Percentiles rank a stretch among this genome's conserved stretches.
phyloP scores from a whole-genome alignment of 345 rosid genomes.

The Bruguiera parviflora region DNA sequence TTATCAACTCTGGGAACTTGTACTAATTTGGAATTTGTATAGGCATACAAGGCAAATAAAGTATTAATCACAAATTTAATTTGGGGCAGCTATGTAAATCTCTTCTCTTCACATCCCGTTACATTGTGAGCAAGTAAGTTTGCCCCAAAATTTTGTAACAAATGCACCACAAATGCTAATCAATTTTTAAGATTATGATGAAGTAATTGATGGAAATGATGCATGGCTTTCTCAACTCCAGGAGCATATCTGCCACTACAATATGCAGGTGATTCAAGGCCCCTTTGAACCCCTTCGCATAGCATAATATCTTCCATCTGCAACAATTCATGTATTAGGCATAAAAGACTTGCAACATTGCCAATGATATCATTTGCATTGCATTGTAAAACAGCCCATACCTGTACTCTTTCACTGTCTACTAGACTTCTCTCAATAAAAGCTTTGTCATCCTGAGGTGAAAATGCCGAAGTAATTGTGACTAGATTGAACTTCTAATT shows the following conservation, averaged over 20 bases:
- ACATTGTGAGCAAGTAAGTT: too few species aligned
- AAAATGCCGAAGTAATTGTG: not conserved
- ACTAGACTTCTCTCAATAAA: slow-evolving; percentile 58
- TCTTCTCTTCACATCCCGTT: too few species aligned
- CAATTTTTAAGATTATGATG: slow-evolving; percentile 36
- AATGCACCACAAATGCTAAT: not conserved
- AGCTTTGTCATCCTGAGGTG: slow-evolving; percentile 59
- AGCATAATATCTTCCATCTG: slow-evolving; percentile 73
- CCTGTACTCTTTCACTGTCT: slow-evolving; percentile 83
- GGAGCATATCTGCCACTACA: slow-evolving; percentile 67
- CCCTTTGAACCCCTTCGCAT: slow-evolving; percentile 78
- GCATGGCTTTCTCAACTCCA: slow-evolving; percentile 63
- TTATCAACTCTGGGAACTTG: too few species aligned
- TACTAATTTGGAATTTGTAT: too few species aligned
- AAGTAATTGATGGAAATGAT: slow-evolving; percentile 64
- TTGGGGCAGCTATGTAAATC: too few species aligned
- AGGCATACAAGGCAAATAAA: too few species aligned
- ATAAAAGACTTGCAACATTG: not conserved
- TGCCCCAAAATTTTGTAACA: not conserved
- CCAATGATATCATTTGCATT: slow-evolving; percentile 39
- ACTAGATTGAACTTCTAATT: not conserved
- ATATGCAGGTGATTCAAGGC: slow-evolving; percentile 71
- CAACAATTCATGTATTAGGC: not conserved
- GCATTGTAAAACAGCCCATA: slow-evolving; percentile 7
- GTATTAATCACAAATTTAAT: too few species aligned